These are phyloP conservation scores for Sphaerobolus stellatus DNA, from an alignment of 1,284 basidiomycete genomes.

Conservation along the genomic window DNA sequence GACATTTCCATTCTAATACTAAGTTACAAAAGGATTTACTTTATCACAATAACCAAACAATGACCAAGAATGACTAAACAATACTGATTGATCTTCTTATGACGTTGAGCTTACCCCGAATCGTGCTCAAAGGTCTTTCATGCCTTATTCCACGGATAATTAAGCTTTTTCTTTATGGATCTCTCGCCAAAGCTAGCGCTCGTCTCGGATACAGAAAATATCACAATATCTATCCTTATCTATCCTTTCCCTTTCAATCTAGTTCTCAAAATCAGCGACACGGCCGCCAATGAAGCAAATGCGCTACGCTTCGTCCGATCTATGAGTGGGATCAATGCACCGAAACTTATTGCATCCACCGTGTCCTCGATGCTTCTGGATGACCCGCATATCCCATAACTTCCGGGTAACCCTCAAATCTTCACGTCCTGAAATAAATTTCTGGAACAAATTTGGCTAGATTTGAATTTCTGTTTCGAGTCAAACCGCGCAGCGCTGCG, in stretches of 20 bases:
- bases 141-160: background rate
- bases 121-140: background rate
- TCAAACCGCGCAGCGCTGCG: constrained; percentile 1
- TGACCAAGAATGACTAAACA: too few relatives aligned
- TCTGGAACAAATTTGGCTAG: background rate
- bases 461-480: background rate
- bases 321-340: background rate
- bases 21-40: too few relatives aligned
- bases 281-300: background rate
- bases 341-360: background rate
- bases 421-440: background rate
- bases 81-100: too few relatives aligned
- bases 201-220: background rate
- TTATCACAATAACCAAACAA: too few relatives aligned
- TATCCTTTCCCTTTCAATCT: background rate
- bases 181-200: background rate
- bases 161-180: background rate
- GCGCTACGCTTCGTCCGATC: background rate
- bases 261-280: background rate
- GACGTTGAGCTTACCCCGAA: background rate
- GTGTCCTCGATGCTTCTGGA: background rate
- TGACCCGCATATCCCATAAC: background rate
- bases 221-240: background rate
- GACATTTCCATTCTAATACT: too few relatives aligned
- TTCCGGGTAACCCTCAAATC: background rate